A percentile compares a stretch with the other conserved stretches of the same genome.
Evolutionary conservation across 257 asterid species (phyloP).

Genomic region (Capsicum rhomboideum): DNA sequence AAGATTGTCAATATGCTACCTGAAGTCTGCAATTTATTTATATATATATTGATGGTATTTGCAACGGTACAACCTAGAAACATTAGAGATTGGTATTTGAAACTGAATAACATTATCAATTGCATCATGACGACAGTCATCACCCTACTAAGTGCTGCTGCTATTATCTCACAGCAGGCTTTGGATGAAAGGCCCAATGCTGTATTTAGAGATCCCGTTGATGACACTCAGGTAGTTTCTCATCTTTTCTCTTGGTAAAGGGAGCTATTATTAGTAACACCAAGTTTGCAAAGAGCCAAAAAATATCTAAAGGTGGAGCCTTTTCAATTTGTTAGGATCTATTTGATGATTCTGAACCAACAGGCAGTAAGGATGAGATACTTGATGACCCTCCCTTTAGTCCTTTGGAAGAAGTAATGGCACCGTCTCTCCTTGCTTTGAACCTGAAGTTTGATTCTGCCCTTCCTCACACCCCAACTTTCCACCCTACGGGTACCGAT

Average conservation of each 20-base stretch:
- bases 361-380: slow-evolving; percentile 19
- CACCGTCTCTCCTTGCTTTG: slow-evolving; percentile 60
- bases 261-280: neutral
- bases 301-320: slow-evolving; percentile 7
- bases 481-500: no score
- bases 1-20: neutral
- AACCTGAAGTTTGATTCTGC: slow-evolving; percentile 71
- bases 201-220: slow-evolving; percentile 49
- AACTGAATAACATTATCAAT: neutral
- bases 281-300: neutral
- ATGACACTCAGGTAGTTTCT: slow-evolving; percentile 58
- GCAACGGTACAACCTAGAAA: neutral
- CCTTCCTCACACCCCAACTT: no score
- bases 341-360: slow-evolving; percentile 53
- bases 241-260: neutral
- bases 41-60: neutral
- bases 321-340: slow-evolving; percentile 43
- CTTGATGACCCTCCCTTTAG: slow-evolving; percentile 24
- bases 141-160: neutral
- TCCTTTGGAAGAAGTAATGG: slow-evolving; percentile 44
- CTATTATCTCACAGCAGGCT: slow-evolving; percentile 28
- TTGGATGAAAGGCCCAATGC: slow-evolving; percentile 34
- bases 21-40: neutral
- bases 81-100: neutral
- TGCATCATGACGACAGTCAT: neutral